Evolutionary conservation across 2,329 filamentous ascomycete genomes (phyloP).

Genomic region (Colletotrichum scovillei): DNA sequence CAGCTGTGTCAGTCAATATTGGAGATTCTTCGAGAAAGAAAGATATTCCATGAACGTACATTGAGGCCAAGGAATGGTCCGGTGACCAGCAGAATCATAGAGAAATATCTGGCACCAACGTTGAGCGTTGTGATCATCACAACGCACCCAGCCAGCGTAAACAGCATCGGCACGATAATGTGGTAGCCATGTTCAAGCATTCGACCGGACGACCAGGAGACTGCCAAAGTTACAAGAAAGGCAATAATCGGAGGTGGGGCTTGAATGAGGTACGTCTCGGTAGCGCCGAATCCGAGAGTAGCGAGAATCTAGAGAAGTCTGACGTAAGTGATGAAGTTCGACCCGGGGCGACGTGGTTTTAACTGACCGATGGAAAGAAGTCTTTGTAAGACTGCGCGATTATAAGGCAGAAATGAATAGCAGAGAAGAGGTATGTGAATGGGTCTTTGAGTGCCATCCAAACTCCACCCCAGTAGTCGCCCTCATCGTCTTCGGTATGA

Average conservation of each 20-base stretch:
- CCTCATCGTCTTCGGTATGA: conserved; percentile 47
- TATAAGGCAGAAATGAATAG: conserved; percentile 56
- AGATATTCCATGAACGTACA: neutral
- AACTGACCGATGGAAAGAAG: conserved; percentile 53
- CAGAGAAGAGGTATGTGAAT: conserved; percentile 50
- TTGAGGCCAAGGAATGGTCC: conserved; percentile 54
- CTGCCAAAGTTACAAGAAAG: conserved; percentile 49
- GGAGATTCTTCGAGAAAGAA: neutral
- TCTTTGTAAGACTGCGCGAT: conserved; percentile 54
- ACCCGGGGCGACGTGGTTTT: neutral
- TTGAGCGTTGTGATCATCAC: conserved; percentile 54
- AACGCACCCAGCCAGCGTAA: conserved; percentile 51
- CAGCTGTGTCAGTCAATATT: conserved; percentile 34
- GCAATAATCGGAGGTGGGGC: conserved; percentile 55
- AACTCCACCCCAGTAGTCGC: conserved; percentile 52
- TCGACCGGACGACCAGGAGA: conserved; percentile 52
- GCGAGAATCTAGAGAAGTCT: conserved; percentile 39
- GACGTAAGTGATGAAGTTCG: neutral
- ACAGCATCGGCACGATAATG: conserved; percentile 50
- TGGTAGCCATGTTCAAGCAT: conserved; percentile 53
- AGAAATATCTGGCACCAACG: conserved; percentile 54
- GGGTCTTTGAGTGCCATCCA: conserved; percentile 47
- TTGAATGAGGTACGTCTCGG: conserved; percentile 52
- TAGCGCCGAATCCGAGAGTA: conserved; percentile 42
- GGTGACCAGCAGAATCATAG: conserved; percentile 51